phyloP scores from a whole-genome alignment of 495 filamentous ascomycete species.

The Bryoglossum gracile region DNA sequence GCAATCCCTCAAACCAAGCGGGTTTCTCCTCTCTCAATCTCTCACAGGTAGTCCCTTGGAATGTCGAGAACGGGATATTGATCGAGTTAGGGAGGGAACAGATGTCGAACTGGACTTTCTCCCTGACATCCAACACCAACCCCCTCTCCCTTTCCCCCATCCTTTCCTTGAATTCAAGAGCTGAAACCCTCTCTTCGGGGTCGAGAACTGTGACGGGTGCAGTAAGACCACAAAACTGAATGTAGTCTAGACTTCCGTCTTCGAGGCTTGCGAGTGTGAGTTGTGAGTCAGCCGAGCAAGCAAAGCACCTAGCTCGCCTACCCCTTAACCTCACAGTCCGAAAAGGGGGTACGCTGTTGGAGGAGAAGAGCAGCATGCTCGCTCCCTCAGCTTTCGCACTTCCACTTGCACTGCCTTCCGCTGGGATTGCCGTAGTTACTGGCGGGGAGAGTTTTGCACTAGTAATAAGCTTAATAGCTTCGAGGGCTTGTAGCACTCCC shows the following conservation, averaged over 20 bases:
- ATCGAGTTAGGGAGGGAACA: constrained; percentile 64
- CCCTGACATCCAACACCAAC: constrained; percentile 73
- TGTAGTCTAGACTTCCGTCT: constrained; percentile 65
- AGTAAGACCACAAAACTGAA: constrained; percentile 64
- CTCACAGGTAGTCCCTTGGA: constrained; percentile 30
- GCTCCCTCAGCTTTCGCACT: constrained; percentile 18
- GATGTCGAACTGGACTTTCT: constrained; percentile 78
- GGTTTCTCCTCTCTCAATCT: constrained; percentile 14
- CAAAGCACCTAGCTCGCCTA: constrained; percentile 60
- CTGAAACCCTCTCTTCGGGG: constrained; percentile 55
- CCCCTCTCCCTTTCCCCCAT: constrained; percentile 15
- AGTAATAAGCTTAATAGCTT: constrained; percentile 76
- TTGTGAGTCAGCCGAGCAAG: constrained; percentile 57
- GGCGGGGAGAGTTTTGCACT: constrained; percentile 17
- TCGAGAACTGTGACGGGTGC: constrained; percentile 43
- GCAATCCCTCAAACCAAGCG: constrained; percentile 34
- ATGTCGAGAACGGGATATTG: constrained; percentile 65
- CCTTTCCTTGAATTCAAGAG: constrained; percentile 40
- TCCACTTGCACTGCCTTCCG: background rate
- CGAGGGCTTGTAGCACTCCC: constrained; percentile 85
- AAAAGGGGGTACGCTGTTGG: constrained; percentile 58
- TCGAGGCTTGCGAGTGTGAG: constrained; percentile 55
- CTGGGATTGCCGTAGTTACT: background rate
- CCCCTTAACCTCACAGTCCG: constrained; percentile 64
- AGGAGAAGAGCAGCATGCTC: constrained; percentile 64